Percentiles rank a stretch among this genome's conserved stretches.
Evolutionary conservation across 2,329 filamentous ascomycete genomes (phyloP).

Genomic region (Venturia aucupariae): DNA sequence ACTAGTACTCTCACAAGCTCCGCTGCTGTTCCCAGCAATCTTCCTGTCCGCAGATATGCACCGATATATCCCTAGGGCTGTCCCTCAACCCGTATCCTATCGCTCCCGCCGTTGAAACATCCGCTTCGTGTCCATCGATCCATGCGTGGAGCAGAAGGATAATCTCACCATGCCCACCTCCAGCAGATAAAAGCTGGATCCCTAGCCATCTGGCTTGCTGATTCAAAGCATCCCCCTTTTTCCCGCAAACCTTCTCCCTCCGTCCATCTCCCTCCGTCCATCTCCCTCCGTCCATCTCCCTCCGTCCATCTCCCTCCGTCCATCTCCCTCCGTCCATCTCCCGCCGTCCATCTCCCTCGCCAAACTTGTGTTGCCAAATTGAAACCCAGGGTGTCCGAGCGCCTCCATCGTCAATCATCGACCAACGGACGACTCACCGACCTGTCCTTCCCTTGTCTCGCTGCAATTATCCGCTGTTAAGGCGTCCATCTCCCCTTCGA

Average conservation of each 20-base stretch:
- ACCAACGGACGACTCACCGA: not conserved
- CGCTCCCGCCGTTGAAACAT: constrained; percentile 5
- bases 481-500: too few species aligned
- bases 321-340: not conserved
- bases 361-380: constrained; percentile 6
- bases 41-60: not conserved
- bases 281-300: not conserved
- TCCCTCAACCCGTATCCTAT: not conserved
- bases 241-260: not conserved
- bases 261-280: too few species aligned
- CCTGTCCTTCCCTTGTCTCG: not conserved
- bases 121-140: not conserved
- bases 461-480: not conserved
- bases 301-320: not conserved
- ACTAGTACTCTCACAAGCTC: not conserved
- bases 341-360: not conserved
- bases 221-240: too few species aligned
- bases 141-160: not conserved
- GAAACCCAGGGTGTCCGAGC: constrained; percentile 1
- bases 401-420: not conserved
- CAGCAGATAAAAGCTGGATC: too few species aligned
- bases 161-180: too few species aligned
- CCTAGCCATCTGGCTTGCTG: too few species aligned
- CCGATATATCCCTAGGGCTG: not conserved
- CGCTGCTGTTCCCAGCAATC: not conserved